Percentiles rank a stretch among this genome's conserved stretches.
Conservation (phyloP, 2,329 filamentous ascomycete species). For the Helotiales sp. region DNA sequence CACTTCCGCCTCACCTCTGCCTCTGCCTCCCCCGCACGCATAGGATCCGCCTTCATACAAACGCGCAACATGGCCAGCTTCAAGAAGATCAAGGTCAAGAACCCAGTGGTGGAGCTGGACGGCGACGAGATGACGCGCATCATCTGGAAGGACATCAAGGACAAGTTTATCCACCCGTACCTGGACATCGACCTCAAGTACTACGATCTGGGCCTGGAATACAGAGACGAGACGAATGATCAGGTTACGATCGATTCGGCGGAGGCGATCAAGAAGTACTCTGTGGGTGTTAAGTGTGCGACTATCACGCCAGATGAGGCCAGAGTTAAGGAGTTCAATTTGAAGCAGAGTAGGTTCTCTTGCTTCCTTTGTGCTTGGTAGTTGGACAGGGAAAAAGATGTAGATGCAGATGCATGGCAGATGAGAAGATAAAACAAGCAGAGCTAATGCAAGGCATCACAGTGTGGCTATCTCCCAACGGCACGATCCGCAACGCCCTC, state of each 20-base stretch:
- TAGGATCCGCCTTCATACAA: slow-evolving; percentile 40
- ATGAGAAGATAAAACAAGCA: background rate
- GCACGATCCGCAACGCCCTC: slow-evolving; percentile 76
- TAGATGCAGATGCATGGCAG: background rate
- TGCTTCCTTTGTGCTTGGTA: slow-evolving; percentile 2
- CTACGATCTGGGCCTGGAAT: slow-evolving; percentile 91
- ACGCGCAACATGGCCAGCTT: slow-evolving; percentile 59
- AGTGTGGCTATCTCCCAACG: slow-evolving; percentile 99
- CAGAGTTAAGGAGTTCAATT: slow-evolving; percentile 95
- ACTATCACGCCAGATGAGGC: slow-evolving; percentile 98
- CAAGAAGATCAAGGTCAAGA: slow-evolving; percentile 98
- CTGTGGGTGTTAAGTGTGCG: slow-evolving; percentile 97
- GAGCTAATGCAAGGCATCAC: slow-evolving; percentile 30
- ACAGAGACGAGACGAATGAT: slow-evolving; percentile 95
- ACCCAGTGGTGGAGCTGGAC: slow-evolving; percentile 96
- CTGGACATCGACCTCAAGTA: slow-evolving; percentile 98
- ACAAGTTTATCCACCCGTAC: slow-evolving; percentile 97
- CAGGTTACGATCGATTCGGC: slow-evolving; percentile 94
- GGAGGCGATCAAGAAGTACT: slow-evolving; percentile 98
- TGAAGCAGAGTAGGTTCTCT: slow-evolving; percentile 85
- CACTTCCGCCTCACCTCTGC: background rate
- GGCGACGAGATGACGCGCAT: slow-evolving; percentile 97
- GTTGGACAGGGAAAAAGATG: background rate
- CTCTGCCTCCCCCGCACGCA: slow-evolving; percentile 17
- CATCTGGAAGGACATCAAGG: slow-evolving; percentile 99